Base-by-base conservation (phyloP, 371 early-diverging fungal species). In the Mucor ambiguus region DNA sequence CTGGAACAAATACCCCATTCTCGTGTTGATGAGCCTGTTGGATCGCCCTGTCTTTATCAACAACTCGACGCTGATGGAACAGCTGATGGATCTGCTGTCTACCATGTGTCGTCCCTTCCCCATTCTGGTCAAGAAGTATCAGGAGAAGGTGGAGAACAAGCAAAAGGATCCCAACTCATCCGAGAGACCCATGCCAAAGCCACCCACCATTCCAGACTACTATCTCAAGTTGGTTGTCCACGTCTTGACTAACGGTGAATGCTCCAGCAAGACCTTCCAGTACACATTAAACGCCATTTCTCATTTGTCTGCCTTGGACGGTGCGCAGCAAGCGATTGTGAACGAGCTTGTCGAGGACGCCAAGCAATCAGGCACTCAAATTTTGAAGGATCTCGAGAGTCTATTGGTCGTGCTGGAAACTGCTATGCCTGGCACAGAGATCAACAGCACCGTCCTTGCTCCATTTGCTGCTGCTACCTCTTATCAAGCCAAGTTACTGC, bases 251-350 rank as follows among this genome's bases (percentile, higher is more conserved):
- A 87, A 87, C 3, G 96, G 94, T 18, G 96, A 95, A 69, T 96
- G 96, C 71, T 91, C 96, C 14, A 92, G 90, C 72, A 91, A 91
- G 68, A 96, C 97, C 2, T 98, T 98, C 90, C 95, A 95, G 78
- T 92, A 89, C 71, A 94, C 95, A 0, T 77, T 97, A 12, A 84
- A 90, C 30, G 90, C 93, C 18, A 90, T 98, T 26, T 96, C 96
- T 66, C 89, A 95, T 56, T 76, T 98, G 12, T 89, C 94, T 6
- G 72, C 86, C 3, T 66, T 93, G 54, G 79, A 87, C 12, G 89
- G 89, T n/a, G 90, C 94, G 7, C 79, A 88, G 22, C 85, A 87
- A 4, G 84, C 88, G 4, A 91, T 98, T 57, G 89, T 91, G 0
- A 74, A 85, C 8, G 92, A 93, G 75, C 78, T 98, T 7, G 75